These are phyloP conservation scores for Nigrospora oryzae DNA, from an alignment of 2,329 filamentous ascomycete genomes.

Conservation along the genomic window DNA sequence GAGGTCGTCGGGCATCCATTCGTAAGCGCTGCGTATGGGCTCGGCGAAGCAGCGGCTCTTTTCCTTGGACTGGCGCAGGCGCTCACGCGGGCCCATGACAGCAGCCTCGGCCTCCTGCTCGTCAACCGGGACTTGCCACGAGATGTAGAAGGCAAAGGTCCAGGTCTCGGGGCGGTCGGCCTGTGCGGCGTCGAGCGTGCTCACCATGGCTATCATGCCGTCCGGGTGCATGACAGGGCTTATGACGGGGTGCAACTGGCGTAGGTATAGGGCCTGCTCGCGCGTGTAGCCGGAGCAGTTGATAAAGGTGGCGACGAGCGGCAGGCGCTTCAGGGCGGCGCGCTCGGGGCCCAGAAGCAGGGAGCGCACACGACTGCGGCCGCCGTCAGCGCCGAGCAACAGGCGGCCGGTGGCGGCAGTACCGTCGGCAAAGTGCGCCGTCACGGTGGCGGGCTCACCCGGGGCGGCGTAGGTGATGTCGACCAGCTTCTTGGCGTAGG, in stretches of 20 bases:
- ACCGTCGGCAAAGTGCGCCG: slow-evolving; percentile 22
- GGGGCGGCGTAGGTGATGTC: slow-evolving; percentile 22
- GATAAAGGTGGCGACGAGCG: slow-evolving; percentile 34
- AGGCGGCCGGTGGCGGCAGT: slow-evolving; percentile 15
- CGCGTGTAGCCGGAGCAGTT: slow-evolving; percentile 27
- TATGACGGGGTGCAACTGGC: slow-evolving; percentile 31
- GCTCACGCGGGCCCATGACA: slow-evolving; percentile 23
- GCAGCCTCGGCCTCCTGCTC: slow-evolving; percentile 27
- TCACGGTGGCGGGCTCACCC: slow-evolving; percentile 9
- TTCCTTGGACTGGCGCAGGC: slow-evolving; percentile 29
- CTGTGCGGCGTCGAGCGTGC: slow-evolving; percentile 30
- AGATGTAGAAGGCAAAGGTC: slow-evolving; percentile 40
- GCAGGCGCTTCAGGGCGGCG: slow-evolving; percentile 25
- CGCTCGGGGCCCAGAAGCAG: slow-evolving; percentile 19
- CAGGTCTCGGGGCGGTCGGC: slow-evolving; percentile 27
- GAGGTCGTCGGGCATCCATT: slow-evolving; percentile 18
- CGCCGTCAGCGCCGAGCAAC: slow-evolving; percentile 24
- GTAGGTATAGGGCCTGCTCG: slow-evolving; percentile 32
- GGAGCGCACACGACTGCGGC: slow-evolving; percentile 17
- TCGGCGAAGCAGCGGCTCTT: slow-evolving; percentile 28
- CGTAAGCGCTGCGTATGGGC: slow-evolving; percentile 32
- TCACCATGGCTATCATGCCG: slow-evolving; percentile 34
- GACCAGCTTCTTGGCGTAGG: slow-evolving; percentile 27
- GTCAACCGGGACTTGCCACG: slow-evolving; percentile 27
- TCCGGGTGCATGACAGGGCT: slow-evolving; percentile 31